Base-by-base conservation (phyloP, 1,284 basidiomycete genomes). In the Rugosomyces carneus region DNA sequence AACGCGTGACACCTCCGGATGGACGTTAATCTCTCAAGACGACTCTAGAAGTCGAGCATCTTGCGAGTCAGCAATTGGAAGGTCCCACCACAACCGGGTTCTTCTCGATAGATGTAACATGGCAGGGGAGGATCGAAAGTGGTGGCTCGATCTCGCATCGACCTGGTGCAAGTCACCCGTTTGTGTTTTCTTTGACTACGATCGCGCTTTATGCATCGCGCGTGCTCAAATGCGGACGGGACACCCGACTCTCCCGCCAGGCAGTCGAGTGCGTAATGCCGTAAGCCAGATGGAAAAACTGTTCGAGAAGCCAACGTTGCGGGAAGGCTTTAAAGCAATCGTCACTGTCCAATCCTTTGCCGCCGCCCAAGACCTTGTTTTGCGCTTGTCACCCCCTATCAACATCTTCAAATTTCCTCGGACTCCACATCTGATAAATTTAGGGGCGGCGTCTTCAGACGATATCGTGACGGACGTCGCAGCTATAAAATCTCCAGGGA, bases 221-320 rank as follows among this genome's bases (percentile, higher is more conserved):
- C 67, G 80, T 15, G 76, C 79, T 15, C 76, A 81, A 59, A 68
- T 65, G 57, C 68, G 80, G 2, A 60, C 70, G 8, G 69, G 66
- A n/a, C 80, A 83, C 51, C 78, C 78, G 4, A 80, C 78, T 3
- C 65, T 82, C 2, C 72, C 73, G 1, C 75, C 79, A 1, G 79
- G 79, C 0, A 63, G 61, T 35, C 66, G 77, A 0, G 79, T 81
- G 32, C 67, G 69, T 11, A 75, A 71, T 50, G 80, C 79, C 1
- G 61, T 81, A 7, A 62, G 69, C 13, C 75, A 79, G 55, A 80
- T 82, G 76, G 53, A 66, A 37, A 64, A 66, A 37, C 40, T 62
- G 9, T 72, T 80, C 48, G 65, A 66, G 2, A 53, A 54, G 19
- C 79, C 80, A 2, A 60, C 57, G 0, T 47, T 75, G 19, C 51